These are phyloP conservation scores for Dothistroma septosporum DNA, from an alignment of 2,329 filamentous ascomycete species.

Conservation along the genomic window DNA sequence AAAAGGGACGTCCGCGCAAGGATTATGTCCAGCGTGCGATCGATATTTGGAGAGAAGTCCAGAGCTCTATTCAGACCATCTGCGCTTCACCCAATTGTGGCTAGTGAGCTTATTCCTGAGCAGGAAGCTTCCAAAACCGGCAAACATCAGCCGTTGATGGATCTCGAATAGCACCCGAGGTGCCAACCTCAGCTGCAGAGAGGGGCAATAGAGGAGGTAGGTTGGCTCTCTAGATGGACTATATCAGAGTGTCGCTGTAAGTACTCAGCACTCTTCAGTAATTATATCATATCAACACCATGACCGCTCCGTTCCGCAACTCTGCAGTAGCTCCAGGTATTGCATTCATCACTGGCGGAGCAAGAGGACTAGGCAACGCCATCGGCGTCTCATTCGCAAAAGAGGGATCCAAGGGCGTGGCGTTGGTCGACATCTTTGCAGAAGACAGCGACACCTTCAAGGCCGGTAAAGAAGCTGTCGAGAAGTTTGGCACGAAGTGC, in stretches of 20 bases:
- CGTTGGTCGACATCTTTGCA: slow-evolving; percentile 25
- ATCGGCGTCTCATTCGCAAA: slow-evolving; percentile 28
- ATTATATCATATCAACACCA: neutral
- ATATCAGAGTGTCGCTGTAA: neutral
- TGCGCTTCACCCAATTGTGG: neutral
- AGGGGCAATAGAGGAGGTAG: slow-evolving; percentile 1
- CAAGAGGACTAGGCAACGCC: slow-evolving; percentile 27
- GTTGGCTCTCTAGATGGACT: neutral
- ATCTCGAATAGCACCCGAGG: neutral
- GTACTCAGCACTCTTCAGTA: neutral
- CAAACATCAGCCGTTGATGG: neutral
- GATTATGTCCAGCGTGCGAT: neutral
- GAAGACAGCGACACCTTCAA: slow-evolving; percentile 20
- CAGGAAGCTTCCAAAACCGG: neutral
- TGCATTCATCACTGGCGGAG: slow-evolving; percentile 29
- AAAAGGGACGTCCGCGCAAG: neutral
- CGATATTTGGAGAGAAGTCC: neutral
- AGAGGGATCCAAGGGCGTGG: slow-evolving; percentile 26
- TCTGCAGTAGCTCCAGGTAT: slow-evolving; percentile 27
- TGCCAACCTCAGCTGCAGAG: neutral
- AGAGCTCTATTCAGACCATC: neutral
- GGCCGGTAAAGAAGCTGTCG: slow-evolving; percentile 23
- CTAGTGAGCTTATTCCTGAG: neutral
- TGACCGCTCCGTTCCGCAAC: slow-evolving; percentile 17
- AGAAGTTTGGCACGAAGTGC: slow-evolving; percentile 25